Evolutionary conservation across 1,284 basidiomycete species (phyloP), one percentile per base, ranked within the genome.

Genomic region (Sphaerobolus stellatus): DNA sequence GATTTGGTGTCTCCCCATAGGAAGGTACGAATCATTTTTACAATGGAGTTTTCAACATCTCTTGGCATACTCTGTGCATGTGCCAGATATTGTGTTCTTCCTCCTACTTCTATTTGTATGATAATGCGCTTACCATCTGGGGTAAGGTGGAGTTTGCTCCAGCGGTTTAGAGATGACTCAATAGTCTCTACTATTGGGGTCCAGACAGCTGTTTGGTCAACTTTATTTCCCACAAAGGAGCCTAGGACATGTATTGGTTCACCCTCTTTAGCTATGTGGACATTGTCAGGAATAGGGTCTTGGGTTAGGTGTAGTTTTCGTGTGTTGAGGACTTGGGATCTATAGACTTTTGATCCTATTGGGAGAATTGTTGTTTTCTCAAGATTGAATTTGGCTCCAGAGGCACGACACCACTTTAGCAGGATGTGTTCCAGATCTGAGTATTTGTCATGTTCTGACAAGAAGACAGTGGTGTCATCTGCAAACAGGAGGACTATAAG

Each of bases 1-100:
- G 18, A n/a, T 38, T 38, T 38, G 7, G n/a, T 38, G 5, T 38
- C 36, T 38, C 36, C 36, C 7, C 36, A 38, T 4, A 38, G n/a
- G 36, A 38, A 38, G 7, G n/a, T 38, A n/a, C 36, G n/a, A 7
- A 38, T 38, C 1, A 7, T 38, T 4, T 34, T 49, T 20, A n/a
- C 22, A 22, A 38, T 22, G 3, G n/a, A 22, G 4, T 4, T 22
- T n/a, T 43, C 16, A 2, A 51, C 38, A 8, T 24, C 18, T 25
- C 5, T 14, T 4, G 49, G 49, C 49, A 51, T 51, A 5, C 49
- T 36, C 41, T 44, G 22, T 8, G 30, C 49, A n/a, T 24, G 25
- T 3, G 49, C 41, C 14, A 43, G 34, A 18, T 45, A 43, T 28
- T 51, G 49, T 13, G 31, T 44, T 4, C 24, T n/a, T 7, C 34